Base-by-base conservation (phyloP, 2,329 filamentous ascomycete genomes). In the Cercospora janseana region DNA sequence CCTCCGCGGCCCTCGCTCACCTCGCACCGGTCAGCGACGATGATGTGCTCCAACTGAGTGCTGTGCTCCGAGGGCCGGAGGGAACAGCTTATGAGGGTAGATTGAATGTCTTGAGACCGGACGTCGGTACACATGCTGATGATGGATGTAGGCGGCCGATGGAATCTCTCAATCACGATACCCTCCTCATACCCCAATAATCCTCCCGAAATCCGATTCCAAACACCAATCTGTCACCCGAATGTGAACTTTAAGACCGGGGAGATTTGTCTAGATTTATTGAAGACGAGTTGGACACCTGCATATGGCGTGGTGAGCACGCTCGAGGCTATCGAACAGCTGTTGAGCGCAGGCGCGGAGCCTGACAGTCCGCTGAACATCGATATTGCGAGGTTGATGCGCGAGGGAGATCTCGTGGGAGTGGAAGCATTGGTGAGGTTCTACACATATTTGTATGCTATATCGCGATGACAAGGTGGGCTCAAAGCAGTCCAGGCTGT, bases 251-350 rank as follows among this genome's bases (percentile, higher is more conserved):
- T 82, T 66, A 73, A 75, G 60, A 90, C 82, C 2, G 93, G 93
- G 60, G 91, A 96, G 71, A 93, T 98, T 66, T 98, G 93, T 69
- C 81, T 97, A 21, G 93, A 96, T 66, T 78, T 97, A 55, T 77
- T 98, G 43, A 82, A 80, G 53, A 75, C 73, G 0, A 79, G 79
- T 13, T 97, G 92, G 92, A 86, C 87, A 52, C 88, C 91, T 1
- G 83, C 88, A 13, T 93, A 95, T 70, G 91, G 85, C 31, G 79
- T 97, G 15, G 79, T 85, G 27, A 81, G 85, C 63, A 86, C 85
- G 54, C 73, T 92, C 63, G 84, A 86, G 61, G 82, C 82, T 38
- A 79, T 92, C 57, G 80, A 86, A 59, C 79, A 87, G 73, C 75
- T 93, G 61, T 74, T 88, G 51, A 81, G 77, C 55, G 85, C 86